Evolutionary conservation across 768 basidiomycete genomes (phyloP).

Genomic region (Tulasnella sp.): DNA sequence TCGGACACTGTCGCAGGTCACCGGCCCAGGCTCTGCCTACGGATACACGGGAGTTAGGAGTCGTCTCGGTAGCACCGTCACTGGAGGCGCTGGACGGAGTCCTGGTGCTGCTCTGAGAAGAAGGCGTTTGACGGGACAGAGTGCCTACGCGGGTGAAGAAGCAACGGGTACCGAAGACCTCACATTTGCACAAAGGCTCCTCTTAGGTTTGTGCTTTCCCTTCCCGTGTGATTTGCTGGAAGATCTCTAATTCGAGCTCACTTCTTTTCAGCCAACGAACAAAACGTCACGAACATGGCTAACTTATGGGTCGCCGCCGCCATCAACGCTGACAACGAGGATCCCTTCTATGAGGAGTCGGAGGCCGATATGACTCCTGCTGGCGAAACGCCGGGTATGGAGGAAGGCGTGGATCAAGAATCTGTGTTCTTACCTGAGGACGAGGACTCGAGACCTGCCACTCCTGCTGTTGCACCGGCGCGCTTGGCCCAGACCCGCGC

Average conservation of each 20-base stretch:
- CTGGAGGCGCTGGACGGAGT: slow-evolving; percentile 31
- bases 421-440: slow-evolving; percentile 24
- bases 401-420: slow-evolving; percentile 37
- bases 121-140: slow-evolving; percentile 37
- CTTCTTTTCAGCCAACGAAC: slow-evolving; percentile 72
- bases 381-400: slow-evolving; percentile 38
- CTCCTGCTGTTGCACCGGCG: neutral
- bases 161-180: slow-evolving; percentile 49
- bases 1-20: slow-evolving; percentile 24
- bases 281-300: slow-evolving; percentile 90
- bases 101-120: slow-evolving; percentile 37
- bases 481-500: neutral
- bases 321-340: slow-evolving; percentile 89
- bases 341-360: slow-evolving; percentile 65
- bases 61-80: slow-evolving; percentile 30
- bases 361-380: slow-evolving; percentile 45
- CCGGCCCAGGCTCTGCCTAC: slow-evolving; percentile 36
- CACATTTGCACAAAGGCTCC: slow-evolving; percentile 83
- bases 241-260: neutral
- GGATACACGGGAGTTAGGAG: slow-evolving; percentile 35
- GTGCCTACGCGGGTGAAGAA: slow-evolving; percentile 40
- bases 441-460: slow-evolving; percentile 31
- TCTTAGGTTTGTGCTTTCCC: slow-evolving; percentile 54
- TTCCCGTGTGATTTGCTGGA: neutral
- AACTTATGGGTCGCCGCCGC: slow-evolving; percentile 98